A percentile compares a stretch with the other conserved stretches of the same genome.
Conservation (phyloP, 371 early-diverging fungal species). For the Chytridiales sp. region DNA sequence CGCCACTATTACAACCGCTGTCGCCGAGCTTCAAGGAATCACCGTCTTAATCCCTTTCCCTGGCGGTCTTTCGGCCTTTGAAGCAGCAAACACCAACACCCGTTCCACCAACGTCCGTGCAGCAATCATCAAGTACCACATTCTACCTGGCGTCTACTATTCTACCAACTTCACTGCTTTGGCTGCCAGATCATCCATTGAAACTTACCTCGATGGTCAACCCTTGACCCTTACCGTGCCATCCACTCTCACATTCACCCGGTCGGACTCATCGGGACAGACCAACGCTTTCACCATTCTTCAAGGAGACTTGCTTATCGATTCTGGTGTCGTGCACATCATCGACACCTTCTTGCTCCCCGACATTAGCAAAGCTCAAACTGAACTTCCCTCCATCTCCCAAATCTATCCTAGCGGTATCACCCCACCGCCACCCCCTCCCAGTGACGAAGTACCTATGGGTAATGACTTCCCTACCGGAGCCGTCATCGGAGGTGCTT, state of each 20-base stretch:
- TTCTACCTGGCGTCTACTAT: slow-evolving; percentile 25
- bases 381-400: slow-evolving; percentile 4
- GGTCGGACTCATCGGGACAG: too few relatives aligned
- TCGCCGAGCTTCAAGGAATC: slow-evolving; percentile 15
- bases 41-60: slow-evolving; percentile 27
- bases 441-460: slow-evolving; percentile 6
- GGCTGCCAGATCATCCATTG: not conserved
- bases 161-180: slow-evolving; percentile 5
- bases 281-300: slow-evolving; percentile 17
- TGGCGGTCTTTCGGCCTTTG: slow-evolving; percentile 16
- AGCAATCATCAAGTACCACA: slow-evolving; percentile 25
- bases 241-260: not conserved
- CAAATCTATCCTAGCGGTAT: slow-evolving; percentile 28
- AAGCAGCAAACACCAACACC: not conserved
- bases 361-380: slow-evolving; percentile 8
- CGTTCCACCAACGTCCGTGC: not conserved
- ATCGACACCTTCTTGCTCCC: slow-evolving; percentile 26
- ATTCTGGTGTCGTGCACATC: slow-evolving; percentile 34
- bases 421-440: not conserved
- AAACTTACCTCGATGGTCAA: slow-evolving; percentile 13
- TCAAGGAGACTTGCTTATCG: slow-evolving; percentile 31
- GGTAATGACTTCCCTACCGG: slow-evolving; percentile 25
- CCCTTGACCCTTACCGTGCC: slow-evolving; percentile 4
- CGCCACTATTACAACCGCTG: not conserved
- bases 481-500: slow-evolving; percentile 21